A percentile compares a stretch with the other conserved stretches of the same genome.
These are phyloP conservation scores for Hypoxylon sp. DNA, from an alignment of 2,329 filamentous ascomycete species.

Conservation along the genomic window DNA sequence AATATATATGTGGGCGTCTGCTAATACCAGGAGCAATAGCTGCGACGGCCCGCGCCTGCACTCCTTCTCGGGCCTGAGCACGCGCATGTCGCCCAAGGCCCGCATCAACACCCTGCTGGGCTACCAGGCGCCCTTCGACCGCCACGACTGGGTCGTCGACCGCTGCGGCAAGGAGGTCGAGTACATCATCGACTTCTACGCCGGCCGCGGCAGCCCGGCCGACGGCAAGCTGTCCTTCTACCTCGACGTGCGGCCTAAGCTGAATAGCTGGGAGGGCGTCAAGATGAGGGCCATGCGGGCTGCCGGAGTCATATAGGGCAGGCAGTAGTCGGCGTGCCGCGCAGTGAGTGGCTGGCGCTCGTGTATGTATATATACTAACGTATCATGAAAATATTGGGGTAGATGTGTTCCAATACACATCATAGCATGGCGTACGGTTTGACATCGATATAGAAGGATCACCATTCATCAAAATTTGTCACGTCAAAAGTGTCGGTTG, in stretches of 20 bases:
- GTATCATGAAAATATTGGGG: conserved; percentile 20
- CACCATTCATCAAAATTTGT: conserved; percentile 13
- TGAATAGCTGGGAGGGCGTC: conserved; percentile 72
- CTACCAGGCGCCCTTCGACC: conserved; percentile 91
- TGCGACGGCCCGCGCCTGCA: conserved; percentile 83
- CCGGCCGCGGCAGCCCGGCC: conserved; percentile 63
- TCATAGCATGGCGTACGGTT: conserved; percentile 24
- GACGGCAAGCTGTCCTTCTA: conserved; percentile 65
- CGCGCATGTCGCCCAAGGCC: conserved; percentile 79
- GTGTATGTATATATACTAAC: conserved; percentile 5
- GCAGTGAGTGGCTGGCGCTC: conserved; percentile 8
- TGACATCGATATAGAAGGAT: conserved; percentile 17
- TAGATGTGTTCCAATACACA: background rate
- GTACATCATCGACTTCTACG: conserved; percentile 98
- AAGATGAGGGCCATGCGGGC: conserved; percentile 68
- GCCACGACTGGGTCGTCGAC: conserved; percentile 97
- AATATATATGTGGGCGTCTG: no score
- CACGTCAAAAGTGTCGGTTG: background rate
- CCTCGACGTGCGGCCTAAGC: conserved; percentile 72
- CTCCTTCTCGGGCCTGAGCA: conserved; percentile 79
- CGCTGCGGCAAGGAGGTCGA: conserved; percentile 85
- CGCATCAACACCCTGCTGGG: conserved; percentile 83
- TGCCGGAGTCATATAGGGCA: conserved; percentile 57
- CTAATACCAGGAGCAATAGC: conserved; percentile 43
- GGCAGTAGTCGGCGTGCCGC: no score